Evolutionary conservation across 148 eudicot genomes (phyloP).

Genomic region (Arctostaphylos glauca): DNA sequence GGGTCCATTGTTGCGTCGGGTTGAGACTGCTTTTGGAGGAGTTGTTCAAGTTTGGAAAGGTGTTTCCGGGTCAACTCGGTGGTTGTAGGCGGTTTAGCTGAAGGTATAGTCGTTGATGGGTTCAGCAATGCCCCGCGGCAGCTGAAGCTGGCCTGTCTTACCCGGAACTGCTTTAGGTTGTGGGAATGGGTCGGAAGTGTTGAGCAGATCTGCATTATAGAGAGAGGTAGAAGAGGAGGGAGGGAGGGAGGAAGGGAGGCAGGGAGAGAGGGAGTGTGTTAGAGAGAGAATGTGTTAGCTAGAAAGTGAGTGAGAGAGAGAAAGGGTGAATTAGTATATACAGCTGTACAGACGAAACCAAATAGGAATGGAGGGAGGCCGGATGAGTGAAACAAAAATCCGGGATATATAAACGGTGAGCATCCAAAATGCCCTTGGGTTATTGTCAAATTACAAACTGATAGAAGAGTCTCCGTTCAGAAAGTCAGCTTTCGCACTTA

Average conservation of each 20-base stretch:
- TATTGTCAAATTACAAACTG: too few relatives aligned
- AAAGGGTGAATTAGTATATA: neutral
- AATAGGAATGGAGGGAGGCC: too few relatives aligned
- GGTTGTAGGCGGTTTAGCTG: constrained; percentile 13
- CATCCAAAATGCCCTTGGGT: too few relatives aligned
- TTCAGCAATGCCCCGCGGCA: constrained; percentile 37
- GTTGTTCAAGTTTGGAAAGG: constrained; percentile 59
- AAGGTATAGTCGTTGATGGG: constrained; percentile 19
- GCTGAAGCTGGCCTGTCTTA: constrained; percentile 34
- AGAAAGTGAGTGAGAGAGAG: neutral
- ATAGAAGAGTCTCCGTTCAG: too few relatives aligned
- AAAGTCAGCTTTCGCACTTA: too few relatives aligned
- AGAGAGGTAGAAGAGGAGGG: neutral
- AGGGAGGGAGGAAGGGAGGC: neutral
- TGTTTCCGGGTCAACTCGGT: constrained; percentile 42
- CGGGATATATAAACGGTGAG: too few relatives aligned
- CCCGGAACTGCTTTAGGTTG: constrained; percentile 27
- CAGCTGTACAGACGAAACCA: neutral
- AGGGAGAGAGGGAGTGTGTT: neutral
- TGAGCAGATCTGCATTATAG: constrained; percentile 30
- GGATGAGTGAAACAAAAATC: too few relatives aligned
- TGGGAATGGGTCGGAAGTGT: constrained; percentile 31
- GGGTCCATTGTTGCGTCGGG: constrained; percentile 15
- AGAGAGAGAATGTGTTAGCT: neutral
- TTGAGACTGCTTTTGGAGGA: constrained; percentile 40